Conservation (phyloP, 179 eudicot species). For the Heliamphora pulchella region DNA sequence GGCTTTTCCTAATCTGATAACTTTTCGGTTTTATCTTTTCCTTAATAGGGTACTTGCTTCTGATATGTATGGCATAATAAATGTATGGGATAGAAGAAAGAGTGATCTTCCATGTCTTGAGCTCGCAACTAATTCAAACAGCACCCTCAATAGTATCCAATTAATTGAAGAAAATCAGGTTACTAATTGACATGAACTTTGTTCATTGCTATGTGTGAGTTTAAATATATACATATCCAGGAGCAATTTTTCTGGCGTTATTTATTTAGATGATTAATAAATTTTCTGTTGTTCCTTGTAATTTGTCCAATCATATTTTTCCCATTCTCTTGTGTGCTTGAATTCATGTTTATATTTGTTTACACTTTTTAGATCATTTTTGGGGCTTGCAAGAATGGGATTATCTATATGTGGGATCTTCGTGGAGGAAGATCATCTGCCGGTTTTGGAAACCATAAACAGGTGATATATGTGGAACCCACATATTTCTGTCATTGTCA, state of each 20-base stretch:
- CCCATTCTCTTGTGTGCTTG: slow-evolving; percentile 7
- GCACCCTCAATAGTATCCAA: slow-evolving; percentile 62
- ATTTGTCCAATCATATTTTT: not conserved
- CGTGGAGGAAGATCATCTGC: slow-evolving; percentile 85
- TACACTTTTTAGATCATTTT: slow-evolving; percentile 40
- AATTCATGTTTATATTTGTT: slow-evolving; percentile 1
- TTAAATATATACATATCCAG: not conserved
- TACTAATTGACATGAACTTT: slow-evolving; percentile 13
- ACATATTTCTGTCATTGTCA: not conserved
- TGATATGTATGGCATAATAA: slow-evolving; percentile 60
- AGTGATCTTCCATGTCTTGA: slow-evolving; percentile 58
- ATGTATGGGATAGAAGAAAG: slow-evolving; percentile 82
- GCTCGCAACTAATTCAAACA: slow-evolving; percentile 53
- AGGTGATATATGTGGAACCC: slow-evolving; percentile 30
- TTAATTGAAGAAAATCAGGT: slow-evolving; percentile 70
- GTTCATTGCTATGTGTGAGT: not conserved
- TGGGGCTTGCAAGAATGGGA: slow-evolving; percentile 76
- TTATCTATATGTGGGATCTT: slow-evolving; percentile 79
- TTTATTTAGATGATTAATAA: not conserved
- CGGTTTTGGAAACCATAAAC: slow-evolving; percentile 69
- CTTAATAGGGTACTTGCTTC: slow-evolving; percentile 69
- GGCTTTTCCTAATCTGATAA: not conserved
- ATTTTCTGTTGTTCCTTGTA: not conserved
- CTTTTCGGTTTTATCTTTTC: slow-evolving; percentile 9
- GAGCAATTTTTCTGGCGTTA: not conserved